Conservation (phyloP, 148 eudicot species). For the Cornus florida region DNA sequence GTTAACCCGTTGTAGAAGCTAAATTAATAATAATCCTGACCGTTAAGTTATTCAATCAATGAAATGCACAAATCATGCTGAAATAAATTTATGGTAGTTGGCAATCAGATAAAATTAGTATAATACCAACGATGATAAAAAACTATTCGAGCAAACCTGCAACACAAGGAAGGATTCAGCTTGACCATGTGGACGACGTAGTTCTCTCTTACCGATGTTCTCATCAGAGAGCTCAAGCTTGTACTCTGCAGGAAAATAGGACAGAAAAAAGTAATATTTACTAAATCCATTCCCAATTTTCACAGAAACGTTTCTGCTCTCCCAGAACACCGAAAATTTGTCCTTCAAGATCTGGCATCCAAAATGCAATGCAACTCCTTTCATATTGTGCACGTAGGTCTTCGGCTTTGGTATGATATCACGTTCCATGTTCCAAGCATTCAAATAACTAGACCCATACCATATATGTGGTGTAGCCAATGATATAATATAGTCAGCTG, state of each 20-base stretch:
- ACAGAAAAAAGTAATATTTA: constrained; percentile 15
- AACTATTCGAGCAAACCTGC: constrained; percentile 35
- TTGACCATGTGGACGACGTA: constrained; percentile 31
- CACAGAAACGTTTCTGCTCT: not conserved
- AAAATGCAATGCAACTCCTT: constrained; percentile 3
- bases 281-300: constrained; percentile 18
- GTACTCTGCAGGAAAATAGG: not conserved
- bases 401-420: constrained; percentile 16
- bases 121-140: no score
- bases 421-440: constrained; percentile 13
- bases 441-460: constrained; percentile 37
- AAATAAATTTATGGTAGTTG: no score
- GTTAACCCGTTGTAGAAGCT: no score
- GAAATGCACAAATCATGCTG: no score
- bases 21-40: no score
- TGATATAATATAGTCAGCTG: constrained; percentile 22
- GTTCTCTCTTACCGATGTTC: constrained; percentile 50
- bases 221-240: constrained; percentile 40
- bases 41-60: no score
- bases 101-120: no score
- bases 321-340: constrained; percentile 15
- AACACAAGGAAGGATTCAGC: constrained; percentile 38
- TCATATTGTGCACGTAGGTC: constrained; percentile 6
- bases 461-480: constrained; percentile 23
- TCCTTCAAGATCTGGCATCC: constrained; percentile 24